Conservation (phyloP, 257 asterid genomes). For the Solanum neorickii region DNA sequence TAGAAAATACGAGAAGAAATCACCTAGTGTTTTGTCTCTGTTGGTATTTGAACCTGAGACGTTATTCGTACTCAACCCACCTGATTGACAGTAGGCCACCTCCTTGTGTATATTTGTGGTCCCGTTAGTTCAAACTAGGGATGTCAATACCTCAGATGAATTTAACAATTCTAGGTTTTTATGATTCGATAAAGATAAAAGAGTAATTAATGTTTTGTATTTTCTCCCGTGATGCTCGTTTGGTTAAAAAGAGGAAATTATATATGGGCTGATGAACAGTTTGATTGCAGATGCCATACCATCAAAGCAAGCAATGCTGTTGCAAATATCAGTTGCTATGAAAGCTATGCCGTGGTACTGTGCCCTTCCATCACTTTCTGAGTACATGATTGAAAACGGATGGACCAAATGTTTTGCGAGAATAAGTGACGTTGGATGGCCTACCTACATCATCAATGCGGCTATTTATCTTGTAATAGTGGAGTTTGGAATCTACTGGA, state of each 20-base stretch:
- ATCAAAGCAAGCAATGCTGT: slow-evolving; percentile 43
- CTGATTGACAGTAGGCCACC: neutral
- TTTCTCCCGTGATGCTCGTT: neutral
- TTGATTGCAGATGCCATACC: slow-evolving; percentile 51
- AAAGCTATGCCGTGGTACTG: slow-evolving; percentile 30
- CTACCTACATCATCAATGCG: slow-evolving; percentile 32
- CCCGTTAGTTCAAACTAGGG: neutral
- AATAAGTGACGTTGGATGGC: slow-evolving; percentile 64
- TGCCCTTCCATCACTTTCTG: slow-evolving; percentile 78
- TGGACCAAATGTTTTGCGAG: slow-evolving; percentile 76
- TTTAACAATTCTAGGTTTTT: neutral
- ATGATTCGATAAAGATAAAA: neutral
- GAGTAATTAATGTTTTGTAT: neutral
- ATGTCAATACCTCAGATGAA: neutral
- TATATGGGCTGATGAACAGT: neutral
- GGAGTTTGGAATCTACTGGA: slow-evolving; percentile 97
- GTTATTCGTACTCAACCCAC: neutral
- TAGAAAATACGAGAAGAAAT: neutral
- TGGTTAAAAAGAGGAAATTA: neutral
- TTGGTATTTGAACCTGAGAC: neutral
- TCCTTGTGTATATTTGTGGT: neutral
- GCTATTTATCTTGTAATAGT: slow-evolving; percentile 59
- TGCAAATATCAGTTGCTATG: slow-evolving; percentile 73
- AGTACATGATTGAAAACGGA: slow-evolving; percentile 25
- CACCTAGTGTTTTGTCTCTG: neutral